Evolutionary conservation across 176 grass and related monocot genomes (phyloP).

Genomic region (Carex scoparia): DNA sequence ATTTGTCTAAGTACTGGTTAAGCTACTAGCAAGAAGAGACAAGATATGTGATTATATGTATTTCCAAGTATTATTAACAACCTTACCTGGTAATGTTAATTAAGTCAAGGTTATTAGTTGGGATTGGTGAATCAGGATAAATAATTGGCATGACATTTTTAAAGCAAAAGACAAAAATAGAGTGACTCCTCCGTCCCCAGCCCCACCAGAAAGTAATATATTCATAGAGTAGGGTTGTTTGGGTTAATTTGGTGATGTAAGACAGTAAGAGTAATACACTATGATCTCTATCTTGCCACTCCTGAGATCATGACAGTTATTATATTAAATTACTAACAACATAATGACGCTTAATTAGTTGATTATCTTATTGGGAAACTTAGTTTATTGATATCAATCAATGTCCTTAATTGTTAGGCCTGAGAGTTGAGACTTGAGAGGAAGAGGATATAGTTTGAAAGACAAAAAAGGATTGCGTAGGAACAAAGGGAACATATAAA

Average conservation of each 20-base stretch:
- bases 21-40: background rate
- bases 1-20: background rate
- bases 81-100: background rate
- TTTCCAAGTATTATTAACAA: background rate
- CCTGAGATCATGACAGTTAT: slow-evolving; percentile 20
- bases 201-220: background rate
- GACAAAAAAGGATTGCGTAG: background rate
- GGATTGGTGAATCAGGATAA: background rate
- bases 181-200: background rate
- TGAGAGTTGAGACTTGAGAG: background rate
- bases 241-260: slow-evolving; percentile 1
- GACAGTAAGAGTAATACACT: background rate
- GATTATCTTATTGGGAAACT: slow-evolving; percentile 3
- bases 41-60: background rate
- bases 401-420: slow-evolving; percentile 1
- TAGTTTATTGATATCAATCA: slow-evolving; percentile 1
- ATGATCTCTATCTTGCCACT: background rate
- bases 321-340: slow-evolving; percentile 11
- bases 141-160: background rate
- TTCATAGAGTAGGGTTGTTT: background rate
- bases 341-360: background rate
- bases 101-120: slow-evolving; percentile 10
- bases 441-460: background rate
- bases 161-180: background rate
- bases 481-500: background rate